A percentile compares a stretch with the other conserved stretches of the same genome.
Conservation (phyloP, 2,329 filamentous ascomycete species). For the Onygena corvina region DNA sequence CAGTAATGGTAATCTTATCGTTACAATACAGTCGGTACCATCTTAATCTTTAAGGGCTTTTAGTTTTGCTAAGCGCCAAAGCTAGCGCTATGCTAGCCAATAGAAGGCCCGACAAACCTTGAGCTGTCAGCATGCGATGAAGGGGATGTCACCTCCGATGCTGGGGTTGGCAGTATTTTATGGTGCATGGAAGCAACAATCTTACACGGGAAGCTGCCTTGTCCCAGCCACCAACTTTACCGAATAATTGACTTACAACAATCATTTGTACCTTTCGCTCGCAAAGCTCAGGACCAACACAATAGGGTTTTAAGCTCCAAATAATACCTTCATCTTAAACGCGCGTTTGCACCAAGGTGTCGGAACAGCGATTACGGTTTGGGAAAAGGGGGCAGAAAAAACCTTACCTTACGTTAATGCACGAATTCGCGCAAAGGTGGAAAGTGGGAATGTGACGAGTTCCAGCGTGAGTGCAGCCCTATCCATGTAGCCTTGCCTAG, state of each 20-base stretch:
- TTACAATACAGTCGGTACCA: neutral
- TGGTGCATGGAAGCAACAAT: neutral
- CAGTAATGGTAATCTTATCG: neutral
- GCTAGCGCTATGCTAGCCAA: slow-evolving; percentile 2
- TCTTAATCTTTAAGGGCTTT: neutral
- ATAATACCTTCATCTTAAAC: neutral
- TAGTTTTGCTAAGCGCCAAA: slow-evolving; percentile 3
- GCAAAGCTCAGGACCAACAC: neutral
- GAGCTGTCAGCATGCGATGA: neutral
- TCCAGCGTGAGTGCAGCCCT: slow-evolving; percentile 1
- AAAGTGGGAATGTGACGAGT: slow-evolving; percentile 2
- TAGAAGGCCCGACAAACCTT: neutral
- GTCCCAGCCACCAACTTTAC: neutral
- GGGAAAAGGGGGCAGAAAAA: neutral
- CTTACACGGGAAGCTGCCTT: slow-evolving; percentile 2
- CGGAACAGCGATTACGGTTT: neutral
- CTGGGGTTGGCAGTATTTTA: slow-evolving; percentile 1
- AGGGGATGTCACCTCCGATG: neutral
- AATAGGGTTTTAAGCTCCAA: neutral
- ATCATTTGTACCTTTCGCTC: neutral
- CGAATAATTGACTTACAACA: too few relatives aligned
- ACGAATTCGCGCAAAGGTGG: neutral
- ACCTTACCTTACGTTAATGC: neutral
- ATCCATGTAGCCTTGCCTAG: slow-evolving; percentile 1
- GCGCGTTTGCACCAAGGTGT: neutral